phyloP scores from a whole-genome alignment of 2,329 filamentous ascomycete species.

The Epichloe sibirici region DNA sequence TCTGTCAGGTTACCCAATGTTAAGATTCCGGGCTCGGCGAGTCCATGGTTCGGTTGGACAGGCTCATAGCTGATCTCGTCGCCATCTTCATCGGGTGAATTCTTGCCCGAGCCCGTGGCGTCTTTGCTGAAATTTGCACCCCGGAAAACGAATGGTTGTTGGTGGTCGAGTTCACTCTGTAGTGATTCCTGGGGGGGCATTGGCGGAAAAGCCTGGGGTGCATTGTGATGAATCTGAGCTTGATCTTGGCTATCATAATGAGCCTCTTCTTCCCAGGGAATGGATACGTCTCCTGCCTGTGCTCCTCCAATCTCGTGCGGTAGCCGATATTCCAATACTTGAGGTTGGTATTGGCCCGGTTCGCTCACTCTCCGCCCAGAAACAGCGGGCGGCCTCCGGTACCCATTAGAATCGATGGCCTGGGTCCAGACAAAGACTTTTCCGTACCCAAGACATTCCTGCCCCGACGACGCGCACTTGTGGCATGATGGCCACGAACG shows the following conservation, averaged over 20 bases:
- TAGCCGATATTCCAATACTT: not conserved
- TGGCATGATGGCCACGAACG: conserved; percentile 45
- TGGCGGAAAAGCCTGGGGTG: not conserved
- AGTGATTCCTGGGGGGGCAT: not conserved
- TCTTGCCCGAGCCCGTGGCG: not conserved
- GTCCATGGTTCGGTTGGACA: not conserved
- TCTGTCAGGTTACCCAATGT: conserved; percentile 29
- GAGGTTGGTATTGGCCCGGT: not conserved
- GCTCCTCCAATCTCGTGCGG: not conserved
- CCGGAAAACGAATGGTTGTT: not conserved
- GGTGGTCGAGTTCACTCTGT: not conserved
- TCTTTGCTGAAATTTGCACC: not conserved
- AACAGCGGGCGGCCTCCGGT: conserved; percentile 23
- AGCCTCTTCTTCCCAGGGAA: not conserved
- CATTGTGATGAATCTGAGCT: not conserved
- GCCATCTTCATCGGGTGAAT: not conserved
- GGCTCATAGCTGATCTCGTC: not conserved
- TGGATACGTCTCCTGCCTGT: not conserved
- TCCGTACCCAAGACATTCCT: conserved; percentile 50
- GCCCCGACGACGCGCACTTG: conserved; percentile 43
- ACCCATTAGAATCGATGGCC: conserved; percentile 36
- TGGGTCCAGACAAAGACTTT: conserved; percentile 48
- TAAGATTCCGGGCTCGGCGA: not conserved
- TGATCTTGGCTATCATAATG: not conserved
- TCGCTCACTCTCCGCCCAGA: conserved; percentile 7